Evolutionary conservation across 345 rosid genomes (phyloP).

Genomic region (Brassica nigra): DNA sequence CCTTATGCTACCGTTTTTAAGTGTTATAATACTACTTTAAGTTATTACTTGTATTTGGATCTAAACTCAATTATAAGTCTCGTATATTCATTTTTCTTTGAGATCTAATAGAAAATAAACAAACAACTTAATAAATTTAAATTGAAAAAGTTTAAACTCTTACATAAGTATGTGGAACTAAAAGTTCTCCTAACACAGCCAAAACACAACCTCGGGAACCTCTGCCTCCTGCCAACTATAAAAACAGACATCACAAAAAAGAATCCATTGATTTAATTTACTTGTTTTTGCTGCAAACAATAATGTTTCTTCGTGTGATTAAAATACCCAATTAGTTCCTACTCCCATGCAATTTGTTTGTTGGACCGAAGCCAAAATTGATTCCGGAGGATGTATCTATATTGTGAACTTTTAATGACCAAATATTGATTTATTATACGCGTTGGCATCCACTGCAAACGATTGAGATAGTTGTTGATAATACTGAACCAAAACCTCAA

Average conservation of each 20-base stretch:
- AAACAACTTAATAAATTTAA: neutral
- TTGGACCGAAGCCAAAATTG: conserved; percentile 35
- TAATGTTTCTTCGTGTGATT: conserved; percentile 8
- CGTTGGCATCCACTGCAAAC: neutral
- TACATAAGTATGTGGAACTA: conserved; percentile 25
- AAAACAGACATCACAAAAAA: conserved; percentile 54
- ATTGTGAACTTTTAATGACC: neutral
- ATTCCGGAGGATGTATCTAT: conserved; percentile 22
- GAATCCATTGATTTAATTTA: conserved; percentile 9
- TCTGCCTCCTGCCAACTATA: conserved; percentile 59
- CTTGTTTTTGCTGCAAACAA: conserved; percentile 10
- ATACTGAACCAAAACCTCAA: neutral
- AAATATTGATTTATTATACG: neutral
- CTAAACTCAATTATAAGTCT: neutral
- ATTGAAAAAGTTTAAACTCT: conserved; percentile 14
- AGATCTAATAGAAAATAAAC: conserved; percentile 24
- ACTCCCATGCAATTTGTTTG: conserved; percentile 24
- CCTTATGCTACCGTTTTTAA: conserved; percentile 26
- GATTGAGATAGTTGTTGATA: neutral
- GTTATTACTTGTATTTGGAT: conserved; percentile 19
- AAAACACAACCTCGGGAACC: conserved; percentile 58
- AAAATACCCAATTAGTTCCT: conserved; percentile 10
- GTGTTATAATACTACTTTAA: conserved; percentile 9
- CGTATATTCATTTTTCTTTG: neutral
- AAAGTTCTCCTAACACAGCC: conserved; percentile 44